phyloP scores from a whole-genome alignment of 2,329 filamentous ascomycete genomes.

The Achaetomium macrosporum region DNA sequence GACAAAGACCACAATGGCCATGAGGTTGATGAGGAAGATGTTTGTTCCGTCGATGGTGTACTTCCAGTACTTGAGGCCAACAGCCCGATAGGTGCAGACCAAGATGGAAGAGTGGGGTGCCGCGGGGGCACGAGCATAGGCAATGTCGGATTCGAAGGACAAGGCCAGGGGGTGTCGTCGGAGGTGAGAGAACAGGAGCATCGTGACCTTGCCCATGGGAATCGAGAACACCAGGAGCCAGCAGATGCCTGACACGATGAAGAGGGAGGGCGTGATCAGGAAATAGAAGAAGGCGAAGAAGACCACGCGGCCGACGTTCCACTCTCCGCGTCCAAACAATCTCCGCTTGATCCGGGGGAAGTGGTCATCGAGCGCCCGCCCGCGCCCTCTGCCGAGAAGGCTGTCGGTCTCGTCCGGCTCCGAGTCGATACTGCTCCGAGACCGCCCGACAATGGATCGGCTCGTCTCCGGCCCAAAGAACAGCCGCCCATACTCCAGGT shows the following conservation, averaged over 20 bases:
- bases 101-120: constrained; percentile 78
- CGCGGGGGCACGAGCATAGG: constrained; percentile 64
- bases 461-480: constrained; percentile 84
- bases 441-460: constrained; percentile 77
- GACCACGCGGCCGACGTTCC: constrained; percentile 89
- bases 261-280: constrained; percentile 76
- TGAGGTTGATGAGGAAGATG: constrained; percentile 96
- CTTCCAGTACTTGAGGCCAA: constrained; percentile 96
- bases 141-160: constrained; percentile 83
- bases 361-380: constrained; percentile 32
- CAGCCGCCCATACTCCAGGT: constrained; percentile 88
- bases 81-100: constrained; percentile 93
- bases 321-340: constrained; percentile 89
- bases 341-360: constrained; percentile 62
- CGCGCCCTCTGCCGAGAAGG: constrained; percentile 64
- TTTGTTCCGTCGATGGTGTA: constrained; percentile 98
- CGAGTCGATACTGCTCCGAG: constrained; percentile 84
- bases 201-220: constrained; percentile 93
- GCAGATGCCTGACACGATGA: constrained; percentile 80
- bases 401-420: constrained; percentile 80
- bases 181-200: constrained; percentile 84
- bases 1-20: constrained; percentile 87
- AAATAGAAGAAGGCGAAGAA: constrained; percentile 98
- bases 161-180: constrained; percentile 87
- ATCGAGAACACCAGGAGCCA: constrained; percentile 98